Base-by-base conservation (phyloP, 2,329 filamentous ascomycete species). In the Drechslerella dactyloides region DNA sequence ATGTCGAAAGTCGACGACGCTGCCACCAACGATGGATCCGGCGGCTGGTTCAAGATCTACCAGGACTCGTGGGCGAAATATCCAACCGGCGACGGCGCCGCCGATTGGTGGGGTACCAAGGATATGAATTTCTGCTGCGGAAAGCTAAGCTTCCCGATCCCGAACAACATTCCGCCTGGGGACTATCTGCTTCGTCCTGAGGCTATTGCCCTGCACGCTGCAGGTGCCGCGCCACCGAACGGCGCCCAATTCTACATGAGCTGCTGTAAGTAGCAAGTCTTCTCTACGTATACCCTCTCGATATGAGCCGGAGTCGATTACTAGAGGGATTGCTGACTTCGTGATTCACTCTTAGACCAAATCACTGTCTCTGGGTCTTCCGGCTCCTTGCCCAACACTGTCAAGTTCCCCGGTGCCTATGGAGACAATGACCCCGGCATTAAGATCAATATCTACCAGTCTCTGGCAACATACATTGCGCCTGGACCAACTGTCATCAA, bases 401-500 rank as follows among this genome's bases (percentile, higher is more conserved):
- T 84, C 69, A 79, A 76, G 76, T 81, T 84, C 78, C 82, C 82
- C 0, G 80, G 81, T 15, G 82, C 79, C 0, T 84, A 83, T 77
- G 73, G 78, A 74, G 77, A 79, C 53, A 79, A 75, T 54, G 80
- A 83, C 76, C 80, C 82, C 0, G 81, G 81, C 50, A 83, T 82
- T 75, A 81, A 79, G 2, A 79, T 78, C 74, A 82, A 83, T 76
- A 84, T 84, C 73, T 82, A 84, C 76, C 76, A 78, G 7, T 77
- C 79, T 11, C 30, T 73, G 19, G 68, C 69, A 2, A 72, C 68
- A 35, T 72, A 72, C 19, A 61, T 72, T 24, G 68, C 86, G 4
- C 82, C 87, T 46, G 75, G 87, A 8, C 81, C 86, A 51, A 85
- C 85, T 10, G 85, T 88, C 74, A 86, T 87, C 75, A 85, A 87